phyloP scores from a whole-genome alignment of 2,329 filamentous ascomycete species.

The Anthostomella pinea region DNA sequence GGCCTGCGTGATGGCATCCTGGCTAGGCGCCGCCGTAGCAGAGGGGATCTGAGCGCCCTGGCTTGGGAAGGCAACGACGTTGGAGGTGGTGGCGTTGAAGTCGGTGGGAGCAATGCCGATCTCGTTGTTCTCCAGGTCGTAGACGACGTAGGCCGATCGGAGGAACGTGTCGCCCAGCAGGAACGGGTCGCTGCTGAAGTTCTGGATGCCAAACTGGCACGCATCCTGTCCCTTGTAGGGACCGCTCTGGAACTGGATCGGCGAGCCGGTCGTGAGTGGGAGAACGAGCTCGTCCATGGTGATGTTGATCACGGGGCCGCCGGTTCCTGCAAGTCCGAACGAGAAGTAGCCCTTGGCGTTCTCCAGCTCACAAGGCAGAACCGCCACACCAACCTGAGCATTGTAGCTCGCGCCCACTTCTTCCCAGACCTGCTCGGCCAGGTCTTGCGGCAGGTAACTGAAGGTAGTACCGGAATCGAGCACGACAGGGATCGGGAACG shows the following conservation, averaged over 20 bases:
- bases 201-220: constrained; percentile 58
- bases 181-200: constrained; percentile 40
- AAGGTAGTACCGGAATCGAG: constrained; percentile 75
- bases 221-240: constrained; percentile 42
- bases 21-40: constrained; percentile 42
- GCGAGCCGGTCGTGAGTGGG: constrained; percentile 36
- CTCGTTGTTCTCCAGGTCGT: constrained; percentile 57
- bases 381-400: constrained; percentile 34
- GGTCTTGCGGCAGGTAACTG: constrained; percentile 63
- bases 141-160: constrained; percentile 59
- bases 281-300: constrained; percentile 57
- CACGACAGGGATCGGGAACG: constrained; percentile 56
- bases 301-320: constrained; percentile 49
- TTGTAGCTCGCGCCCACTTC: constrained; percentile 53
- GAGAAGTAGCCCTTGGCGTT: constrained; percentile 46
- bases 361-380: constrained; percentile 50
- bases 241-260: constrained; percentile 38
- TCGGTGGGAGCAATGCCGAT: constrained; percentile 53
- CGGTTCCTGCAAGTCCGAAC: constrained; percentile 51
- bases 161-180: constrained; percentile 58
- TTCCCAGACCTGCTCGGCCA: constrained; percentile 52
- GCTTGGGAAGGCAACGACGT: constrained; percentile 50
- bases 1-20: constrained; percentile 27
- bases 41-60: constrained; percentile 49
- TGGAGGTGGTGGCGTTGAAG: constrained; percentile 51